Base-by-base conservation (phyloP, 768 basidiomycete species). In the Podaxis pistillaris region DNA sequence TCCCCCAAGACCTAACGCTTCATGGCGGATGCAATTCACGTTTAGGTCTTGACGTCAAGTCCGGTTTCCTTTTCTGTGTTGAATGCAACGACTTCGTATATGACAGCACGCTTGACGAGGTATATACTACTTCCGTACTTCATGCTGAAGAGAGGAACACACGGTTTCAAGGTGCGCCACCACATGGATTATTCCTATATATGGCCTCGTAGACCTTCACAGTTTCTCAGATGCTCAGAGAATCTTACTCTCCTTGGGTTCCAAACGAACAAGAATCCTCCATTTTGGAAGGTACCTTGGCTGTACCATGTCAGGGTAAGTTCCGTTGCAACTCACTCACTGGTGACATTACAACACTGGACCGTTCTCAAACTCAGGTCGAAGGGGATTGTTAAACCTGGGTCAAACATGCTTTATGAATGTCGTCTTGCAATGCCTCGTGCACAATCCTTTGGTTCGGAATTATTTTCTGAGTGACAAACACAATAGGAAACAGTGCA, bases 341-440 rank as follows among this genome's bases (percentile, higher is more conserved):
- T 13, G 6, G 5, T 13, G 26, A 36, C 36, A 6, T 19, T 46
- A 9, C 17, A 6, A 55, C 28, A 36, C 36, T 62, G 26, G 57
- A 28, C 24, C 22, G 49, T 17, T 63, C 38, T 46, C 24, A 13
- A 44, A 11, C 58, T 9, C 49, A 93, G 93, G 88, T 56, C 86
- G 91, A n/a, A 81, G 91, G 62, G 94, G 94, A 0, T 79, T 96
- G 2, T 76, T 94, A 47, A 96, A 96, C 73, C 84, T 96, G 0
- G 93, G 94, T 1, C 89, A 94, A 72, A 98, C 95, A 0, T 98
- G 96, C 70, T 98, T 94, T 76, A 82, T 98, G 68, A 96, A 94
- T 66, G 94, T 90, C 56, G 87, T 97, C 22, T 81, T 98, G 11
- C 96, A 98, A 73, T 86, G 85, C 12, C 88, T 98, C 68, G 79